Base-by-base conservation (phyloP, 345 rosid species). In the Gossypium ekmanianum region DNA sequence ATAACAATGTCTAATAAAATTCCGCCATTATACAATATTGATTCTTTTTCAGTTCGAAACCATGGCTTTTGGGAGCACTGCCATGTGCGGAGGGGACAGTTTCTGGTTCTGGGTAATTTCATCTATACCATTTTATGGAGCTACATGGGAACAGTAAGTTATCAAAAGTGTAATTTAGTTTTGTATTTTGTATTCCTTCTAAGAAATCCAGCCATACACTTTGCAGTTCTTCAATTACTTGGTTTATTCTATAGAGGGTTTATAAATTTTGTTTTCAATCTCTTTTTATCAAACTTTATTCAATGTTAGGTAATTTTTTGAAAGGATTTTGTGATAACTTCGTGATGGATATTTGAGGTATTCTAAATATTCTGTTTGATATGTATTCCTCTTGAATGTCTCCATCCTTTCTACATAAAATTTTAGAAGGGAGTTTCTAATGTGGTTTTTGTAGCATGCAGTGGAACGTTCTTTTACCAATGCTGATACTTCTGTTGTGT, bases 81-180 rank as follows among this genome's bases (percentile, higher is more conserved):
- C 92, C 65, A 90, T 93, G 94, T 93, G 98, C 79, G 97, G 92
- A 77, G 83, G 91, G 84, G 84, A 87, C 76, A 70, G 91, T 50
- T 96, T 96, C 82, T 96, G 94, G 93, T 93, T 93, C 82, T 96
- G 99, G 99, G 81, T 91, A 76, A 87, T 96, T 82, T 85, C 99
- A 67, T 98, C 98, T 68, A 77, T 90, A 77, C 93, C 99, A 79
- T 96, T 96, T 78, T 88, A 87, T 73, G 87, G 91, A 78, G 98
- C 97, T 75, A 93, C 99, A 34, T 96, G 99, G 99, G 99, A 96
- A 84, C 81, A 81, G 99, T 96, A 83, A 81, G 97, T 83, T 41
- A 72, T 81, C 62, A 12, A 48, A 48, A 62, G 12, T 47, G 72
- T 14, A 14, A n/a, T 48, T 68, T 68, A 48, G 7, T 66, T 64